Conservation (phyloP, 2,329 filamentous ascomycete species). For the Torrubiellomyces zombiae region DNA sequence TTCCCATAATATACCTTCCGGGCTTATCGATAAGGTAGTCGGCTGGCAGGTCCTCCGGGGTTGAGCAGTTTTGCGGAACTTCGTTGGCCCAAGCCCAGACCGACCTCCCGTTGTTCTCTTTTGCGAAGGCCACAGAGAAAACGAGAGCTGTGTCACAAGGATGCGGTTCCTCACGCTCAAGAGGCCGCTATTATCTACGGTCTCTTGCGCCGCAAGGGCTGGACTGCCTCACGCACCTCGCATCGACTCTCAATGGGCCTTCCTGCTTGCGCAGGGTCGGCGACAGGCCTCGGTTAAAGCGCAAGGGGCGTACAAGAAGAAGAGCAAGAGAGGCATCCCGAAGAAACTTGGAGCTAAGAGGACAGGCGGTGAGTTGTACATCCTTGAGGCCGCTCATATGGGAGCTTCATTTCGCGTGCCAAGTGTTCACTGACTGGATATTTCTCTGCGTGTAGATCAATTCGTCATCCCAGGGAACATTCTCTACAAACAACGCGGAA, state of each 20-base stretch:
- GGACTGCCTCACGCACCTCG: constrained; percentile 6
- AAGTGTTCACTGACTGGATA: too few relatives aligned
- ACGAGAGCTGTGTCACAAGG: constrained; percentile 11
- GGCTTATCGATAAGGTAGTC: too few relatives aligned
- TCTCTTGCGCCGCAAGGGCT: not conserved
- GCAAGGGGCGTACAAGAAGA: constrained; percentile 52
- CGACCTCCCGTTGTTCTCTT: too few relatives aligned
- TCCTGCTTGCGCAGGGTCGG: constrained; percentile 29
- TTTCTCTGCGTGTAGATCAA: too few relatives aligned
- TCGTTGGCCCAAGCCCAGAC: too few relatives aligned
- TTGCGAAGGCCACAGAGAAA: constrained; percentile 11
- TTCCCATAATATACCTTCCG: too few relatives aligned
- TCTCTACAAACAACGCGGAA: constrained; percentile 91
- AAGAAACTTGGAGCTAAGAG: constrained; percentile 94
- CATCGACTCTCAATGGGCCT: constrained; percentile 15
- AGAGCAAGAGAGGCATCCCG: constrained; percentile 39
- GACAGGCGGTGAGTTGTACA: constrained; percentile 49
- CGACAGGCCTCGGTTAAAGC: constrained; percentile 44
- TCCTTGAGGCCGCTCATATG: constrained; percentile 4
- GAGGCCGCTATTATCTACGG: constrained; percentile 25
- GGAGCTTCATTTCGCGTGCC: constrained; percentile 1
- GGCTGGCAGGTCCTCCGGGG: too few relatives aligned
- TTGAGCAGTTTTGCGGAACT: too few relatives aligned
- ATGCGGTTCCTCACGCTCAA: constrained; percentile 31
- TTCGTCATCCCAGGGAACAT: constrained; percentile 94